phyloP scores from a whole-genome alignment of 371 early-diverging fungal species.

The Fennellomyces sp. region DNA sequence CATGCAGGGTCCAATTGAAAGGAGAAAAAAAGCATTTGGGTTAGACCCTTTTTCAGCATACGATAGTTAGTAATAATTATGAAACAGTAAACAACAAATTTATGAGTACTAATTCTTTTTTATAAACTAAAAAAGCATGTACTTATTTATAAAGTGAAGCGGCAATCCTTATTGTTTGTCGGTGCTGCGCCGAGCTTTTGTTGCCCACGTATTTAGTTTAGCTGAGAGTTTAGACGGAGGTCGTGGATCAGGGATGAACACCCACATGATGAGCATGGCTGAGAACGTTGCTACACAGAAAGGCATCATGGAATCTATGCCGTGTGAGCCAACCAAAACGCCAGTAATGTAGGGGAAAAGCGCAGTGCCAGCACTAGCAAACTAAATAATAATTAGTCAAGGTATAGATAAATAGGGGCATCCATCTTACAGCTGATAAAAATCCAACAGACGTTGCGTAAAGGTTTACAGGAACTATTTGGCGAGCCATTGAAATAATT shows the following conservation, averaged over 20 bases:
- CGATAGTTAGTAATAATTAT: too few relatives aligned
- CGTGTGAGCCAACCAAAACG: constrained; percentile 17
- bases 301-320: constrained; percentile 24
- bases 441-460: constrained; percentile 26
- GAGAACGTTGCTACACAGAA: constrained; percentile 19
- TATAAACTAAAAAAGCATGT: too few relatives aligned
- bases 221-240: neutral
- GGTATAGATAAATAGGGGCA: too few relatives aligned
- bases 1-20: too few relatives aligned
- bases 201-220: neutral
- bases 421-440: constrained; percentile 22
- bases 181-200: too few relatives aligned
- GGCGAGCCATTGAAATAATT: constrained; percentile 20
- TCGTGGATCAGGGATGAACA: constrained; percentile 23
- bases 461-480: constrained; percentile 16
- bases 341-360: constrained; percentile 28
- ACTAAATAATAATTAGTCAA: too few relatives aligned
- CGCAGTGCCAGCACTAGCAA: constrained; percentile 26
- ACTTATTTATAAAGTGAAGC: too few relatives aligned
- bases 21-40: too few relatives aligned
- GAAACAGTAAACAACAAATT: too few relatives aligned
- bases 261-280: constrained; percentile 21
- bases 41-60: too few relatives aligned
- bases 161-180: too few relatives aligned
- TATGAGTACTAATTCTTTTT: too few relatives aligned